Percentiles rank a stretch among this genome's conserved stretches.
phyloP scores from a whole-genome alignment of 176 grass and related monocot genomes.

The Avena sativa region DNA sequence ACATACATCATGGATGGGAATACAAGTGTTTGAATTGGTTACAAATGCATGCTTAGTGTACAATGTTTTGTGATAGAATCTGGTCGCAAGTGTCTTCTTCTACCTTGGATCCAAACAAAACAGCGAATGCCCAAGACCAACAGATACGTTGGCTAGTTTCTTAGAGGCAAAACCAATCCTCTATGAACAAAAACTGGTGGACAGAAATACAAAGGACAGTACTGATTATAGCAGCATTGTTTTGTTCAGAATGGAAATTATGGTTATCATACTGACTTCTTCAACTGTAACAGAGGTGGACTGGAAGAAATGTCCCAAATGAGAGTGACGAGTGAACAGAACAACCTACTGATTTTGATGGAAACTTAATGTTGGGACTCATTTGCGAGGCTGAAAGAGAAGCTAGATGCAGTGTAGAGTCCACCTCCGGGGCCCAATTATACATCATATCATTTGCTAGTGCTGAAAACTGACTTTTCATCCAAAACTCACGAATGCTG shows the following conservation, averaged over 20 bases:
- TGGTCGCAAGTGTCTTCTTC: no score
- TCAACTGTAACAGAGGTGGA: constrained; percentile 32
- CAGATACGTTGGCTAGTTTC: neutral
- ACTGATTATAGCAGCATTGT: neutral
- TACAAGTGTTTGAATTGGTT: no score
- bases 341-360: constrained; percentile 25
- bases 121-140: neutral
- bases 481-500: no score
- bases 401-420: neutral
- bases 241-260: neutral
- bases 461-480: no score
- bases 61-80: no score
- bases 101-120: no score
- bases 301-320: constrained; percentile 30
- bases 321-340: constrained; percentile 28
- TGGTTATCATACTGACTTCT: constrained; percentile 23
- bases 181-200: neutral
- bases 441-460: no score
- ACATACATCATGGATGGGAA: no score
- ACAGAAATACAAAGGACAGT: neutral
- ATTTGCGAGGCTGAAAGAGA: constrained; percentile 1
- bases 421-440: neutral
- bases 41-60: no score
- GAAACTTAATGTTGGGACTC: constrained; percentile 29
- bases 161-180: neutral